Percentiles rank a stretch among this genome's conserved stretches.
Conservation (phyloP, 2,329 filamentous ascomycete species). For the Purpureocillium takamizusanense region DNA sequence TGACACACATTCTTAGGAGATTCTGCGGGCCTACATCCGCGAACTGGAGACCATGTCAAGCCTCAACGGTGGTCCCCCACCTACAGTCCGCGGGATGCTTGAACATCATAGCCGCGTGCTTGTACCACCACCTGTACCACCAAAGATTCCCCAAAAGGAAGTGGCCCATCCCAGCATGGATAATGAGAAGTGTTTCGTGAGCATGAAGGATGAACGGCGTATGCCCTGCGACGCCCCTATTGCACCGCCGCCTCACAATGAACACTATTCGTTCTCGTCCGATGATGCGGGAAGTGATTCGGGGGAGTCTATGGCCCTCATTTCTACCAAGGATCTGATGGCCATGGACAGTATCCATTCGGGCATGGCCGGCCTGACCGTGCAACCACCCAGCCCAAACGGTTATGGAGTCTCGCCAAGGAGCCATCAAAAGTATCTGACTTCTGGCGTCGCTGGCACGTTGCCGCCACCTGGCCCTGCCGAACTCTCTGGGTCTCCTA, state of each 20-base stretch:
- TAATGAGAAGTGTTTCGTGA: slow-evolving; percentile 32
- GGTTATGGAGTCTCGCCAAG: slow-evolving; percentile 27
- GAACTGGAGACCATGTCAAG: slow-evolving; percentile 43
- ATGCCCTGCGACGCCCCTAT: slow-evolving; percentile 22
- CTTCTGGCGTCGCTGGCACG: slow-evolving; percentile 21
- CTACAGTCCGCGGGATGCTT: slow-evolving; percentile 45
- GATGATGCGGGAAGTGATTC: slow-evolving; percentile 23
- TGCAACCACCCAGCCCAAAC: slow-evolving; percentile 23
- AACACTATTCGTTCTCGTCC: slow-evolving; percentile 26
- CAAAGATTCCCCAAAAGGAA: slow-evolving; percentile 8
- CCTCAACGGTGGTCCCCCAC: slow-evolving; percentile 32
- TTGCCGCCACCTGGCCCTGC: slow-evolving; percentile 9
- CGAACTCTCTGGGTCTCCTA: slow-evolving; percentile 25
- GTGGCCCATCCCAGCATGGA: slow-evolving; percentile 19
- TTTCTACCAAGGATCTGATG: slow-evolving; percentile 46
- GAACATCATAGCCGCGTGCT: slow-evolving; percentile 27
- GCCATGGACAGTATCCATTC: slow-evolving; percentile 32
- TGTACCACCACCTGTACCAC: slow-evolving; percentile 7
- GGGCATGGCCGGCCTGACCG: slow-evolving; percentile 30
- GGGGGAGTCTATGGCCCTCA: slow-evolving; percentile 32
- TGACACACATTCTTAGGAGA: slow-evolving; percentile 33
- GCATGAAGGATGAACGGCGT: slow-evolving; percentile 27
- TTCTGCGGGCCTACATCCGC: slow-evolving; percentile 51
- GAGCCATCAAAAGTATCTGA: slow-evolving; percentile 21
- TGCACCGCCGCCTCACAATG: slow-evolving; percentile 16